Evolutionary conservation across 2,329 filamentous ascomycete species (phyloP), one percentile per base, ranked within the genome.

Genomic region (Paecilomyces variotii): DNA sequence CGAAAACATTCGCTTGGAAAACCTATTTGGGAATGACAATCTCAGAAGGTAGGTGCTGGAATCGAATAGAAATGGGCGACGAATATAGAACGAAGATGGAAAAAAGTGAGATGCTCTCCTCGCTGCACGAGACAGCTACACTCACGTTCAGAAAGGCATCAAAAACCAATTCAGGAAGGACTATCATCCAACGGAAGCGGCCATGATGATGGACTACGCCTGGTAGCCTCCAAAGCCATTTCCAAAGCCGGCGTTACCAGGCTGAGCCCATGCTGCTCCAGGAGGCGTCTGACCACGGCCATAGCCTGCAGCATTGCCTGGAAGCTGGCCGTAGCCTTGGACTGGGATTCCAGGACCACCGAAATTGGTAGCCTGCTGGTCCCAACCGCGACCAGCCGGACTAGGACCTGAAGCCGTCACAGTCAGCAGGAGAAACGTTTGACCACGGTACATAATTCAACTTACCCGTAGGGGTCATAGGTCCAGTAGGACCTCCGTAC

Each of bases 231-330:
- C 80, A 68, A 83, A 85, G 70, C 80, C 81, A 70, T 83, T 83
- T 64, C 78, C 77, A 64, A 78, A 80, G 60, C 76, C 79, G 61
- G 70, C 71, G 63, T 74, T 76, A 64, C 71, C 73, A 58, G 80
- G 79, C 68, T 82, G 80, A 61, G 77, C 79, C 79, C 82, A 83
- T 68, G 80, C 79, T 62, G 73, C 70, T 57, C 75, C 74, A 65
- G 80, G 79, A 58, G 78, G 75, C 62, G 81, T 81, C 62, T 81
- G 81, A 64, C 89, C 90, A 71, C 91, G 90, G 62, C 90, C 90
- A 70, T 91, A 96, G 61, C 90, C 90, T 67, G 89, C 90, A 66
- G 89, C 88, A 71, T 88, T 94, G 65, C 78, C 80, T 83, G 87
- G 63, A 80, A 86, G 69, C 82, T 87, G 76, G 60, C 81, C 82